A percentile compares a stretch with the other conserved stretches of the same genome.
Evolutionary conservation across 2,329 filamentous ascomycete species (phyloP).

Genomic region (Dothiorella sarmentorum): DNA sequence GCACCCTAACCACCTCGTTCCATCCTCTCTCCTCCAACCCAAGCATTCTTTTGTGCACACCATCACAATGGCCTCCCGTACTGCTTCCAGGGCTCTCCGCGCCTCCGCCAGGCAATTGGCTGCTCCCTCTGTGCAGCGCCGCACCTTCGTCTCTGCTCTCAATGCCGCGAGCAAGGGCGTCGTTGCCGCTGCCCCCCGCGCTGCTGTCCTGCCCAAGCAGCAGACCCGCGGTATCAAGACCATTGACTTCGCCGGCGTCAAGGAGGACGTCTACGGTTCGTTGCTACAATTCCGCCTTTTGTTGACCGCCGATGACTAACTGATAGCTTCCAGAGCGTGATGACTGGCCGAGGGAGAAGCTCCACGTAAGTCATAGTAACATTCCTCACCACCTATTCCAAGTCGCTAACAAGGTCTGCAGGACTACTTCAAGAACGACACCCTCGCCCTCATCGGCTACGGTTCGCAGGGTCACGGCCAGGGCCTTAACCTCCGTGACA

Average conservation of each 20-base stretch:
- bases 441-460: slow-evolving; percentile 97
- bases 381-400: background rate
- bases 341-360: slow-evolving; percentile 98
- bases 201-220: slow-evolving; percentile 54
- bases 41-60: slow-evolving; percentile 25
- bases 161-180: slow-evolving; percentile 47
- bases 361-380: slow-evolving; percentile 65
- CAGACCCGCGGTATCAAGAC: slow-evolving; percentile 89
- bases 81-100: slow-evolving; percentile 62
- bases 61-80: slow-evolving; percentile 72
- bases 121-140: slow-evolving; percentile 49
- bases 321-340: slow-evolving; percentile 68
- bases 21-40: slow-evolving; percentile 21
- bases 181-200: slow-evolving; percentile 45
- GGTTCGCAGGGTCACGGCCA: slow-evolving; percentile 98
- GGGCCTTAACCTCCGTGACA: slow-evolving; percentile 99
- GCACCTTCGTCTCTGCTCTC: slow-evolving; percentile 58
- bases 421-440: slow-evolving; percentile 99
- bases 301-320: slow-evolving; percentile 31
- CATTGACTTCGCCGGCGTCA: slow-evolving; percentile 94
- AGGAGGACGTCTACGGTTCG: slow-evolving; percentile 91
- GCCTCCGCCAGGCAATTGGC: slow-evolving; percentile 55
- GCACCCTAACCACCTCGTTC: slow-evolving; percentile 21
- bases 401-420: slow-evolving; percentile 41
- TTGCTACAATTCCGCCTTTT: slow-evolving; percentile 19